Evolutionary conservation across 1,284 basidiomycete genomes (phyloP), one percentile per base, ranked within the genome.

Genomic region (Uromyces viciae-fabae): DNA sequence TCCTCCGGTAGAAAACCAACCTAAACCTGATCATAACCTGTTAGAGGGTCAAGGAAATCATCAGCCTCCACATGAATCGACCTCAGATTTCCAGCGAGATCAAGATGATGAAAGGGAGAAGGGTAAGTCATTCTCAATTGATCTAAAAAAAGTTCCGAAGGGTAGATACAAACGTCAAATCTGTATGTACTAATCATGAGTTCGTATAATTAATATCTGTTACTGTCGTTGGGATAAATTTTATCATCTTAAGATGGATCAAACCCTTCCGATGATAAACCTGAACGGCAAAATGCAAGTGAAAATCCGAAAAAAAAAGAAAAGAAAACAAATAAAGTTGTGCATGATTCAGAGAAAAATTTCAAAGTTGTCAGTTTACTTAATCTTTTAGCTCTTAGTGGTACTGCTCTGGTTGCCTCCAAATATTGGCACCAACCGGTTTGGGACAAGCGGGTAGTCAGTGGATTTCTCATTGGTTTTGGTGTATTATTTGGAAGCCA

Each of bases 391-490:
- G 49, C 64, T 38, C 64, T 78, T 15, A 49, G 33, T 42, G 64
- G 19, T 7, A 38, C 64, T 15, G 75, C 60, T 28, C 36, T 69
- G 7, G 0, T 56, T 46, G 64, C 54, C 0, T 73, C 68, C 49
- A 73, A 64, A 77, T 88, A 93, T 86, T 93, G 93, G 92, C 85
- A 88, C 86, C 86, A 87, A 81, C 89, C 89, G 17, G 85, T 85
- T 3, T 94, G 93, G 93, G 92, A 94, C 86, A 87, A 89, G 82
- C 88, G 90, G 25, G 86, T 88, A 14, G 89, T 94, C 8, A 90
- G 90, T 31, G 89, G 89, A 9, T 87, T 92, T 38, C 88, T 90
- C 11, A 89, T 90, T 71, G 92, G 91, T 19, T 86, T 94, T 7
- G 82, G 92, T 28, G 88, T 89, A 1, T 87, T 94, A 31, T 91